Evolutionary conservation across 768 basidiomycete species (phyloP), one percentile per base, ranked within the genome.

Genomic region (Pisolithus marmoratus): DNA sequence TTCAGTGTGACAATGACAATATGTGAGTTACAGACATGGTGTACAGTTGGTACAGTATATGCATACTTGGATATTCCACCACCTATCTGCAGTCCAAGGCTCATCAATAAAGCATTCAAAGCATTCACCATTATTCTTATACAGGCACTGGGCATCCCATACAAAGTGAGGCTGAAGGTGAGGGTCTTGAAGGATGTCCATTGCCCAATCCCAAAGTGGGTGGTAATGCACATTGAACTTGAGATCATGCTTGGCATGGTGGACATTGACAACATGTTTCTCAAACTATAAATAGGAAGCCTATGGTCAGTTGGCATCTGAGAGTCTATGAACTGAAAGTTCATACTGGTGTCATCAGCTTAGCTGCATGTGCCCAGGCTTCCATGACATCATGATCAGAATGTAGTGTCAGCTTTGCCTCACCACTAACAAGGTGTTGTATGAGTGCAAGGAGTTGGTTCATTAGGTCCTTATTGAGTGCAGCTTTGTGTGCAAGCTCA

Each of bases 21-120:
- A 12, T 12, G 9, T 27, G 7, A 27, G 27, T 27, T 7, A 27
- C 27, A 27, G n/a, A 27, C 9, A 27, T 27, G 27, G 27, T 14
- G 14, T 12, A 4, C 8, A 38, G 38, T 14, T 27, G 4, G 27
- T 27, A 27, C 27, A 27, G 9, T 27, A 27, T 27, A 27, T 9
- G 4, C 42, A 29, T 58, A 72, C 74, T 61, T 76, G 70, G 5
- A 67, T 54, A 1, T 70, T 55, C 72, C 72, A 74, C 43, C 60
- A 72, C 1, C 29, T 11, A 27, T 73, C 47, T 0, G 60, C 72
- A 5, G 69, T 70, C 66, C 72, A 72, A 8, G 74, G 72, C 46
- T 76, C 70, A 49, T 68, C 47, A n/a, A 63, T 31, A 36, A 72
- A 65, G 0, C 59, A 56, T n/a, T 63, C 58, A 46, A 62, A 74